A percentile compares a stretch with the other conserved stretches of the same genome.
phyloP scores from a whole-genome alignment of 768 basidiomycete species.

The Punctularia strigosozonata region DNA sequence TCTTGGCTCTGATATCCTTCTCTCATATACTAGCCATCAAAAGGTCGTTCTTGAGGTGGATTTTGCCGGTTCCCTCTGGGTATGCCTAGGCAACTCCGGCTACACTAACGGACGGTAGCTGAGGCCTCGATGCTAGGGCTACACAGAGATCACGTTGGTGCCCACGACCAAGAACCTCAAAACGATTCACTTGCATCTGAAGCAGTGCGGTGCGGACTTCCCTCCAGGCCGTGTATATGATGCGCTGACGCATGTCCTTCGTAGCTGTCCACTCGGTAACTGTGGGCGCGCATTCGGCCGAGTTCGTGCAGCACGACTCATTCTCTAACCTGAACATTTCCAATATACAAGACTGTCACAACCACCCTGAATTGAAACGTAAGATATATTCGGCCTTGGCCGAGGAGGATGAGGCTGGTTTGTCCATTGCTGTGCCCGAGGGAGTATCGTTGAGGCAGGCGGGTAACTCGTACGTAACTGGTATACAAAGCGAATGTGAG shows the following conservation, averaged over 20 bases:
- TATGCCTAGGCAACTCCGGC: constrained; percentile 25
- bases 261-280: constrained; percentile 65
- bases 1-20: constrained; percentile 38
- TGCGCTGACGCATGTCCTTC: constrained; percentile 11
- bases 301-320: constrained; percentile 72
- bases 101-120: constrained; percentile 8
- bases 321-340: constrained; percentile 52
- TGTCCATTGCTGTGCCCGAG: constrained; percentile 78
- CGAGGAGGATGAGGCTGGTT: constrained; percentile 89
- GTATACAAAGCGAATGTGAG: constrained; percentile 48
- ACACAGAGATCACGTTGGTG: constrained; percentile 83
- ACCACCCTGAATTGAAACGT: constrained; percentile 88
- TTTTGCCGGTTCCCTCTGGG: constrained; percentile 81
- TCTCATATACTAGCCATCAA: constrained; percentile 93
- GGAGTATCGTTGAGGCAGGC: constrained; percentile 58
- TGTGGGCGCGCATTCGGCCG: constrained; percentile 59
- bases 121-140: constrained; percentile 44
- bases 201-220: constrained; percentile 65
- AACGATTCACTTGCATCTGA: constrained; percentile 79
- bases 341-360: constrained; percentile 68
- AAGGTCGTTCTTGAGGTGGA: constrained; percentile 91
- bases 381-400: constrained; percentile 83
- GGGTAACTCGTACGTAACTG: constrained; percentile 30
- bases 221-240: constrained; percentile 1
- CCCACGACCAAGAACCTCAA: constrained; percentile 71